Evolutionary conservation across 371 early-diverging fungal genomes (phyloP), one percentile per base, ranked within the genome.

Genomic region (Choanephora cucurbitarum): DNA sequence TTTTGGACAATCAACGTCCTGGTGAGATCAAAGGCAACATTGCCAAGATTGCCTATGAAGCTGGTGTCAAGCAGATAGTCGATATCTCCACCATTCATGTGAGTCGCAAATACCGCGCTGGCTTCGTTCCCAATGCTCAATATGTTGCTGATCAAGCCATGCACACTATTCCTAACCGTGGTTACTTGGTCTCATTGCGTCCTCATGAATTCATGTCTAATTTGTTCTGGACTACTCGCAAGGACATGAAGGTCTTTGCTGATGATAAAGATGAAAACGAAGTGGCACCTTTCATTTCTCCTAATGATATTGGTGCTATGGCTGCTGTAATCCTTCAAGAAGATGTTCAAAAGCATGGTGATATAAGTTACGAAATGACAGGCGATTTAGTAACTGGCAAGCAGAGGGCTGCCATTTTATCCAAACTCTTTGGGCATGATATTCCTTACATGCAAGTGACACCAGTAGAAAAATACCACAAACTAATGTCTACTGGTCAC

Each of bases 11-110:
- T 2, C 11, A 14, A 1, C 18, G 43, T 14, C 52, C 57, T 43
- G 9, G 49, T 1, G 18, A 45, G 0, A 37, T 59, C 24, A 67
- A 67, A 40, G 23, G 28, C 7, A 42, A 19, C 0, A 37, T 50
- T 45, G 56, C 70, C 6, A 53, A 31, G 9, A 23, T 23, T 1
- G 61, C 62, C 5, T 67, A 64, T 43, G 56, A 18, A 11, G 62
- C 67, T 5, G 68, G 65, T 13, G 52, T 71, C 3, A 45, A 57
- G 21, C 72, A 71, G 40, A 47, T 71, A 0, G 67, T 71, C 9
- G 62, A 67, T 41, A 44, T 71, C 11, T 71, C 67, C 0, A 57
- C 59, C 23, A 10, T 39, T 2, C 22, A 40, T 1, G 45, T 41
- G 3, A 43, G 52, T 14, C 21, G 33, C 13, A 52, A 56, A 6